Percentiles rank a stretch among this genome's conserved stretches.
Evolutionary conservation across 495 filamentous ascomycete species (phyloP).

Genomic region (Neurospora tetrasperma): DNA sequence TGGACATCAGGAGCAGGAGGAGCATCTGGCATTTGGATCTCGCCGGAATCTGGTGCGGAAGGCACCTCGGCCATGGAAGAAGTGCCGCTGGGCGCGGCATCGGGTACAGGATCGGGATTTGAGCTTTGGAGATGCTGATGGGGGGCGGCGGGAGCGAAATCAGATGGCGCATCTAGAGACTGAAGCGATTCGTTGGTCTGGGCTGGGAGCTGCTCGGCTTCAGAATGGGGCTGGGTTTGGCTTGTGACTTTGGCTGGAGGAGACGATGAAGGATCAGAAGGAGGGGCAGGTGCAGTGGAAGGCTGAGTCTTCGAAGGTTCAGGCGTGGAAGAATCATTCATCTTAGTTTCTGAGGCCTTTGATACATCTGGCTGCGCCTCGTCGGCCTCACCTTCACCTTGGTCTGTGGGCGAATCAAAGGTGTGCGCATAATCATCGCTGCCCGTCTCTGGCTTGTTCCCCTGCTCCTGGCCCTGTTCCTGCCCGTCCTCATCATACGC

Average conservation of each 20-base stretch:
- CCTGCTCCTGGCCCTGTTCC: constrained; percentile 1
- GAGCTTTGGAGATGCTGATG: background rate
- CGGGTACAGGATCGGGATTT: constrained; percentile 1
- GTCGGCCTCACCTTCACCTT: constrained; percentile 20
- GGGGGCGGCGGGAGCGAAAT: constrained; percentile 1
- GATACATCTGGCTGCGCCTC: constrained; percentile 33
- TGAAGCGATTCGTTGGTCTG: constrained; percentile 8
- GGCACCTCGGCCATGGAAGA: constrained; percentile 6
- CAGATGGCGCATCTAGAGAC: constrained; percentile 3
- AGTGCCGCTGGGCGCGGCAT: constrained; percentile 12
- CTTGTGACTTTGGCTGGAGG: constrained; percentile 2
- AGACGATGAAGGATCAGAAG: constrained; percentile 13
- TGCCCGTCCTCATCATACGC: constrained; percentile 23
- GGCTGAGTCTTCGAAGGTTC: constrained; percentile 19
- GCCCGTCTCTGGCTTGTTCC: constrained; percentile 17
- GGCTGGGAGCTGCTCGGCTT: background rate
- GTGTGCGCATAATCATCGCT: constrained; percentile 40
- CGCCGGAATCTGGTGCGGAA: constrained; percentile 3
- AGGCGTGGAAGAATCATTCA: constrained; percentile 27
- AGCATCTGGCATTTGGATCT: constrained; percentile 3
- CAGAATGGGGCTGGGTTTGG: background rate
- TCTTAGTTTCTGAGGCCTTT: constrained; percentile 27
- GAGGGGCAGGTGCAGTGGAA: constrained; percentile 14
- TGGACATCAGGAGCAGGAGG: constrained; percentile 7
- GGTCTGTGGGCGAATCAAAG: constrained; percentile 32